Evolutionary conservation across 352 stramenopile species (phyloP).

Genomic region (Pythium scleroteichum): DNA sequence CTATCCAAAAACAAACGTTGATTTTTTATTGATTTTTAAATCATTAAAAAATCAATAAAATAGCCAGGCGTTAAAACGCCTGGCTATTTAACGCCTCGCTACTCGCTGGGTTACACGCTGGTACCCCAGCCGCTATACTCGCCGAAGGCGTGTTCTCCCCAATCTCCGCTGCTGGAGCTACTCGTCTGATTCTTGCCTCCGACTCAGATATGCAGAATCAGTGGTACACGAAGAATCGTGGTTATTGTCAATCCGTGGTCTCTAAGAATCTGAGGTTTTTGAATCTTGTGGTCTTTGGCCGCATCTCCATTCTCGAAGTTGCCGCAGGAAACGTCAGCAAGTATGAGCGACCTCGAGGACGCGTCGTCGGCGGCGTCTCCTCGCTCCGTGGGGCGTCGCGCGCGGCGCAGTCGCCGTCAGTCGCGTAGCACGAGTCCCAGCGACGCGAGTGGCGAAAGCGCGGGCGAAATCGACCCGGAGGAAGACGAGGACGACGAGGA

Average conservation of each 20-base stretch:
- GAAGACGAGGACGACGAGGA: slow-evolving; percentile 17
- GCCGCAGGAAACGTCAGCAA: slow-evolving; percentile 1
- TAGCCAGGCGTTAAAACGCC: no score
- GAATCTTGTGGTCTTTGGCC: slow-evolving; percentile 8
- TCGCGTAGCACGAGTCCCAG: not conserved
- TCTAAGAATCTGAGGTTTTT: slow-evolving; percentile 11
- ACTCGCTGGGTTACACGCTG: no score
- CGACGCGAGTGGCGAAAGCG: not conserved
- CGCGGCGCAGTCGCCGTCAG: not conserved
- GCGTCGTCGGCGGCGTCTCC: not conserved
- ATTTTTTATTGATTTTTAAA: no score
- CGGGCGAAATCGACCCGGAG: not conserved
- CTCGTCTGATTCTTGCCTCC: slow-evolving; percentile 11
- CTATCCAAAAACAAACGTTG: no score
- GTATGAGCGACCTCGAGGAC: slow-evolving; percentile 3
- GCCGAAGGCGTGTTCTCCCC: no score
- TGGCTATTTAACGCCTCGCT: no score
- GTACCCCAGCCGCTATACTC: no score
- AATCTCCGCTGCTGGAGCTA: not conserved
- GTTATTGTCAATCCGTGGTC: not conserved
- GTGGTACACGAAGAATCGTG: not conserved
- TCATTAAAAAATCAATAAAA: no score
- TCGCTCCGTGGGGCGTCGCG: not conserved
- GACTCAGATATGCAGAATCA: slow-evolving; percentile 3
- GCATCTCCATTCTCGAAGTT: slow-evolving; percentile 22